Evolutionary conservation across 192 early-diverging fungal species (phyloP).

Genomic region (Entomortierella parvispora): DNA sequence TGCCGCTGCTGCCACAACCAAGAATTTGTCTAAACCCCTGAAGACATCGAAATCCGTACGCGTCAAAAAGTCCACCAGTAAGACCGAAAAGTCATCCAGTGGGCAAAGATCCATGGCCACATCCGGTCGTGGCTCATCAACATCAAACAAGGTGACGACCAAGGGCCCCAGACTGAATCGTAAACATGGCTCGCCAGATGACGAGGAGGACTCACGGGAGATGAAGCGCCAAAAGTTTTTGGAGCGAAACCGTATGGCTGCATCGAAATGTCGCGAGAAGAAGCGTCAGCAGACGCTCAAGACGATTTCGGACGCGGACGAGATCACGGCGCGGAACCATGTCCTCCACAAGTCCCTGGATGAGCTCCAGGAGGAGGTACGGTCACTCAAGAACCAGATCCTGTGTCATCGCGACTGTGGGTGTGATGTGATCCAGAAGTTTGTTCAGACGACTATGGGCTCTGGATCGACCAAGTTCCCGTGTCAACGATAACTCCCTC

Average conservation of each 20-base stretch:
- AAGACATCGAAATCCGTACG: background rate
- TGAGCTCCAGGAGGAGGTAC: constrained; percentile 41
- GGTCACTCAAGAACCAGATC: constrained; percentile 47
- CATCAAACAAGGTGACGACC: too few species aligned
- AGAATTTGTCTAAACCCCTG: background rate
- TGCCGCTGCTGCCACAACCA: background rate
- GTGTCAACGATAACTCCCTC: background rate
- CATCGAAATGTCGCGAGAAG: constrained; percentile 46
- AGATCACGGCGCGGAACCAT: constrained; percentile 41
- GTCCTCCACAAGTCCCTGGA: constrained; percentile 30
- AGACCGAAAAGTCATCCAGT: background rate
- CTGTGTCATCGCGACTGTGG: constrained; percentile 46
- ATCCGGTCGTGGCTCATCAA: background rate
- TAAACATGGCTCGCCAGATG: background rate
- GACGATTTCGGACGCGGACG: constrained; percentile 43
- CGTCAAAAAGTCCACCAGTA: background rate
- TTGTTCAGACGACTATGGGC: constrained; percentile 32
- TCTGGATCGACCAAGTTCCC: background rate
- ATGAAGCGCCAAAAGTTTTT: constrained; percentile 51
- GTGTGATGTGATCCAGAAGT: constrained; percentile 49
- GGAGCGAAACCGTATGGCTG: constrained; percentile 52
- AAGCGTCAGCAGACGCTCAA: constrained; percentile 45
- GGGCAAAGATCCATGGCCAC: background rate
- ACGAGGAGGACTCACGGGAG: constrained; percentile 22
- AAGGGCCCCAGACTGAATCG: too few species aligned